Evolutionary conservation across 2,329 filamentous ascomycete species (phyloP).

Genomic region (Arthroderma sp.): DNA sequence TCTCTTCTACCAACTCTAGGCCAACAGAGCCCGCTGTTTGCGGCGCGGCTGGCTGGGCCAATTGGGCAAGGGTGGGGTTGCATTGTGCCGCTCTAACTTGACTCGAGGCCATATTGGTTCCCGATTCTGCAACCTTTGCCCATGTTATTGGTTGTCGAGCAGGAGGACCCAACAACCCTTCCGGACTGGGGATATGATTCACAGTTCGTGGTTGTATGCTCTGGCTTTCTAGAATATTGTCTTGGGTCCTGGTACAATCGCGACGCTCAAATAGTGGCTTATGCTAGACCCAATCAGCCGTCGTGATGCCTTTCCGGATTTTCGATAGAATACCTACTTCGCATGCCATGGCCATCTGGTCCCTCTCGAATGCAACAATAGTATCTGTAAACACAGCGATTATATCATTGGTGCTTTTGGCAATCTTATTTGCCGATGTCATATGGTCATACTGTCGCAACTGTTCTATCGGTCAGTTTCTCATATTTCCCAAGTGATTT

Average conservation of each 20-base stretch:
- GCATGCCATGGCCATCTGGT: constrained; percentile 10
- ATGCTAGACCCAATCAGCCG: too few species aligned
- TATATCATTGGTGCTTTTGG: constrained; percentile 21
- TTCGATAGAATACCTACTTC: background rate
- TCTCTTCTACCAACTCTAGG: constrained; percentile 3
- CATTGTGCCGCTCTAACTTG: background rate
- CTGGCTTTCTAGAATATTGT: background rate
- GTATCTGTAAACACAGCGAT: constrained; percentile 21
- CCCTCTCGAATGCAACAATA: constrained; percentile 13
- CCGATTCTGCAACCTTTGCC: background rate
- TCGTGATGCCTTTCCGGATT: too few species aligned
- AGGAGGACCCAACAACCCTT: background rate
- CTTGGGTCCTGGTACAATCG: too few species aligned
- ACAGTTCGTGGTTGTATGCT: background rate
- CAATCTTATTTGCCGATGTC: constrained; percentile 23
- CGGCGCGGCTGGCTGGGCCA: background rate
- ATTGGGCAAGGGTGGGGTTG: background rate
- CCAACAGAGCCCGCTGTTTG: constrained; percentile 3
- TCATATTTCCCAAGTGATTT: constrained; percentile 3
- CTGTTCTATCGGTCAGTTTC: constrained; percentile 12
- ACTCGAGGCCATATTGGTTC: background rate
- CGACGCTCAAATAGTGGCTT: too few species aligned
- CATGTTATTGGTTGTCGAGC: constrained; percentile 1
- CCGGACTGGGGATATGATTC: background rate
- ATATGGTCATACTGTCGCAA: constrained; percentile 19